Evolutionary conservation across 176 grass and related monocot genomes (phyloP), one percentile per base, ranked within the genome.

Genomic region (Aegilops sharonensis): DNA sequence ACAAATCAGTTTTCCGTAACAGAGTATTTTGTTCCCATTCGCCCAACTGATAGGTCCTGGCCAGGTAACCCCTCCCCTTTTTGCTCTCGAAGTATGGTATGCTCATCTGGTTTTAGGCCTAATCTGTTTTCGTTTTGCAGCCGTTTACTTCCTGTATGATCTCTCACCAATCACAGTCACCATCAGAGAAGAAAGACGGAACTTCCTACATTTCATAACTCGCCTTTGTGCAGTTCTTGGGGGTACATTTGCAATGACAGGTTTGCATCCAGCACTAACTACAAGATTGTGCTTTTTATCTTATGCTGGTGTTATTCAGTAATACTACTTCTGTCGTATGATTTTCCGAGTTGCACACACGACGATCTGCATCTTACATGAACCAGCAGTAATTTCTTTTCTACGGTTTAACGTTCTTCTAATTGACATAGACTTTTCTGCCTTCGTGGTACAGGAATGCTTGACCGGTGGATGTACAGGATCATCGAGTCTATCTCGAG

Each of bases 1-100:
- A 99, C 97, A 75, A 99, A 99, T 90, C 97, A 99, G 85, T 99
- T 99, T 80, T 99, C 97, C 54, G 97, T 99, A 11, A 99, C 94
- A 0, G 97, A 99, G 84, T 99, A 99, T 80, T 99, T 96, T 87
- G 85, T 94, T 64, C 89, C 94, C 39, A 91, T 94, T 35, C 91
- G 89, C 12, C 71, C 63, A 45, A 85, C 65, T 60, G 97, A 99
- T 85, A 91, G 89, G 80, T 83, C 92, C 24, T 99, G 97, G 97
- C 97, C 97, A 93, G 94, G 97, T 99, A 84, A 64, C 31, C 87
- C 31, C 17, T 6, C 25, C 29, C 13, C 30, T 4, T 9, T 10
- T 18, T 72, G 72, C 11, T 9, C 39, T 42, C n/a, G 1, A 66
- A 72, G 11, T 52, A 27, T 52, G 79, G 5, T 54, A 57, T 64